Conservation (phyloP, 2,329 filamentous ascomycete genomes). For the Trichophyton mentagrophytes region DNA sequence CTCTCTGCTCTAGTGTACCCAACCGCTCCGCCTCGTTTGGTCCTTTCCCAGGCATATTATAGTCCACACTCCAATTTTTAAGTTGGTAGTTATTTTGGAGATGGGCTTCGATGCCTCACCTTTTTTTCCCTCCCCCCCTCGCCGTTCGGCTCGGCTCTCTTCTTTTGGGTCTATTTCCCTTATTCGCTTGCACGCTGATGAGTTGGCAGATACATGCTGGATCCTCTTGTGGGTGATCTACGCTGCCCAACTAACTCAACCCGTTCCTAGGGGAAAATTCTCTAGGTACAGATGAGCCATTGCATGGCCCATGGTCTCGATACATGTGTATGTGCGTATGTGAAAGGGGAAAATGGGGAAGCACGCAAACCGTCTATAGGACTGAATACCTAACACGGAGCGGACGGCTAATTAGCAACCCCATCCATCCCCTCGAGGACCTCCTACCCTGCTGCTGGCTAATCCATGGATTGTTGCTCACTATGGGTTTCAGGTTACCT, state of each 20-base stretch:
- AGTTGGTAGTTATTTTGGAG: slow-evolving; percentile 1
- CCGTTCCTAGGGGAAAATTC: background rate
- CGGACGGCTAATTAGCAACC: background rate
- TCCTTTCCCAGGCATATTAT: background rate
- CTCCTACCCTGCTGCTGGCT: background rate
- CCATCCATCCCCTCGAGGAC: background rate
- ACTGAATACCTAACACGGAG: background rate
- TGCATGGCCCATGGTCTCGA: background rate
- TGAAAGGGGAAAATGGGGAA: background rate
- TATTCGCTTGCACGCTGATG: slow-evolving; percentile 11
- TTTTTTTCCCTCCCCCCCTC: slow-evolving; percentile 8
- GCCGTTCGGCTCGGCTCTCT: slow-evolving; percentile 14
- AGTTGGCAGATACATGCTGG: slow-evolving; percentile 20
- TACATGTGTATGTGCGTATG: background rate
- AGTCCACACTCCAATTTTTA: background rate
- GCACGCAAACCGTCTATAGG: background rate
- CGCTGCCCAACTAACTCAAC: slow-evolving; percentile 14
- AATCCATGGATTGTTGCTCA: background rate
- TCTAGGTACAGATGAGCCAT: background rate
- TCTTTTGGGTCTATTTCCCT: slow-evolving; percentile 8
- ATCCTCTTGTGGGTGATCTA: slow-evolving; percentile 26
- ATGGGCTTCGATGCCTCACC: slow-evolving; percentile 15
- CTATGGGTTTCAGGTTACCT: slow-evolving; percentile 2
- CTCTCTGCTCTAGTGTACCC: background rate
- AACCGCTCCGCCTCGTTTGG: slow-evolving; percentile 2